Base-by-base conservation (phyloP, 495 filamentous ascomycete genomes). In the Talaromyces nanjingensis region DNA sequence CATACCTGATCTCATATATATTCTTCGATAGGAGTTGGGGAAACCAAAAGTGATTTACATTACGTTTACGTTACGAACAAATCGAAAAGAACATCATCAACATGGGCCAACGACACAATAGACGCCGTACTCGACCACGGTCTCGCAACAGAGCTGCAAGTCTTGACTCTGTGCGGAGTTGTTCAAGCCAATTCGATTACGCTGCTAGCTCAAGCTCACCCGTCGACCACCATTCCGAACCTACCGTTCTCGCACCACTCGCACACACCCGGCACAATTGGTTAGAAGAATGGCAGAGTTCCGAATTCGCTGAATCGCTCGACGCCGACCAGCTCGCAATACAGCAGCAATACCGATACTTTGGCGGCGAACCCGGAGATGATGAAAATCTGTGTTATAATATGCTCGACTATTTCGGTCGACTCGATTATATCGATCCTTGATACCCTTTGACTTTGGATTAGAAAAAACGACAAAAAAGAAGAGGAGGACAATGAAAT, bases 51-150 rank as follows among this genome's bases (percentile, higher is more conserved):
- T 49, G 45, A 37, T 37, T 37, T 37, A 12, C 20, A 5, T 56
- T 56, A 14, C 24, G 22, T 25, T 56, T 56, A 25, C 24, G 22
- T 7, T 56, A 12, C 20, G 22, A 59, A 59, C 27, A 37, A 34
- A 33, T 63, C 56, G 8, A 37, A n/a, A 54, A 16, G 6, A 27
- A 63, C 14, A 49, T 49, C 45, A 42, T 49, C 45, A 20, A 49
- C 16, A 80, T 81, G 79, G 77, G 77, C 68, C 79, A 80, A 67
- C 73, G 77, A 60, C 77, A 81, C 64, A 81, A 81, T 63, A 70
- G 77, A 76, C 77, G 77, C 62, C 76, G 77, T 39, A 79, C 76
- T 65, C 75, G 77, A 62, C 73, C 74, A 67, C 75, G 76, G 65
- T 78, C 76, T 65, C 72, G 72, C 62, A 74, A 74, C 60, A 67